These are phyloP conservation scores for Aspergillus carbonarius DNA, from an alignment of 2,329 filamentous ascomycete genomes.

Conservation along the genomic window DNA sequence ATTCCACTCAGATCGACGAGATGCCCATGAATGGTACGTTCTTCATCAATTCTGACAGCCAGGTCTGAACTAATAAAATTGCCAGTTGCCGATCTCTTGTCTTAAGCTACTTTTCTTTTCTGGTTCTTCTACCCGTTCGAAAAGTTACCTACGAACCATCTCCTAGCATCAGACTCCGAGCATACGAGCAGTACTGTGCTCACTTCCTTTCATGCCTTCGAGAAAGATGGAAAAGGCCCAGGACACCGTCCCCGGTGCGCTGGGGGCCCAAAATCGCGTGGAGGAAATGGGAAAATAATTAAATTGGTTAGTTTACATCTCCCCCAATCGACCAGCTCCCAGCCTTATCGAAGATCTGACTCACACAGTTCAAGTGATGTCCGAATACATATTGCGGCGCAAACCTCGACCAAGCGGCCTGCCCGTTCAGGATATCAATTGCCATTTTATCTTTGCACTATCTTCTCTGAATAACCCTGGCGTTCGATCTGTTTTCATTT, in stretches of 20 bases:
- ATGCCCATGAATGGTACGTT: constrained; percentile 93
- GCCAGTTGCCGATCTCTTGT: constrained; percentile 38
- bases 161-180: not conserved
- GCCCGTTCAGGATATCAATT: not conserved
- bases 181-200: not conserved
- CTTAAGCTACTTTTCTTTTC: constrained; percentile 22
- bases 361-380: not conserved
- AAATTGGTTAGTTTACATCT: constrained; percentile 15
- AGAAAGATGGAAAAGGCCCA: not conserved
- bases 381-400: not conserved
- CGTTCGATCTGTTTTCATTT: not conserved
- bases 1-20: constrained; percentile 95
- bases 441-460: not conserved
- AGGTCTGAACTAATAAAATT: constrained; percentile 12
- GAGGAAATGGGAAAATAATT: constrained; percentile 36
- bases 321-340: not conserved
- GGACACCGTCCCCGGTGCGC: not conserved
- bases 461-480: not conserved
- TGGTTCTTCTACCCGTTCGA: not conserved
- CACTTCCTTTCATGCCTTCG: not conserved
- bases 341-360: not conserved
- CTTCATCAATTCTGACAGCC: constrained; percentile 35
- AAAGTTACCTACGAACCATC: not conserved
- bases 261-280: constrained; percentile 28
- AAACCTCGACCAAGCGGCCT: not conserved